A percentile compares a stretch with the other conserved stretches of the same genome.
Evolutionary conservation across 1,284 basidiomycete genomes (phyloP).

Genomic region (Cutaneotrichosporon arboriforme): DNA sequence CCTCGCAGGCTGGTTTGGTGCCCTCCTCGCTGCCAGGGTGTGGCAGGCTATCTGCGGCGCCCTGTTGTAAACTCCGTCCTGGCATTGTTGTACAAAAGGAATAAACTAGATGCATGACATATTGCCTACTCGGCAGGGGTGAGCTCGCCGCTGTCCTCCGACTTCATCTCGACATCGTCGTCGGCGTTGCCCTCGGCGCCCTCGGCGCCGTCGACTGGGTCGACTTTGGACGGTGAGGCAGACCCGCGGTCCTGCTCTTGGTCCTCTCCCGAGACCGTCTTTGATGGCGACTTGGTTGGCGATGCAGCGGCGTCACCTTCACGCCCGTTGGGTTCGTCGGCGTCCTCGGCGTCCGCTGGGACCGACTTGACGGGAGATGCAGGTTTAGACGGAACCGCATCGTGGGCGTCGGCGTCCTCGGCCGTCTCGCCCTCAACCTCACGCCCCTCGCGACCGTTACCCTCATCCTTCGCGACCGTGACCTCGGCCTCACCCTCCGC

Average conservation of each 20-base stretch:
- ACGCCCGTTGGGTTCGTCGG: too few species aligned
- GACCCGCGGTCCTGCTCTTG: background rate
- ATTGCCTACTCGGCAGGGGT: background rate
- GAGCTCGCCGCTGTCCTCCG: background rate
- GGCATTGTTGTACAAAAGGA: background rate
- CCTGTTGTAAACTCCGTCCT: background rate
- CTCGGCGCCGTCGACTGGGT: too few species aligned
- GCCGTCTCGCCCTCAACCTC: constrained; percentile 3
- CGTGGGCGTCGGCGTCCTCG: too few species aligned
- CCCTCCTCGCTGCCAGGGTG: constrained; percentile 30
- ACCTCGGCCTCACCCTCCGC: background rate
- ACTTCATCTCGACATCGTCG: constrained; percentile 2
- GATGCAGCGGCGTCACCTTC: too few species aligned
- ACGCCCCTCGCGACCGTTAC: constrained; percentile 1
- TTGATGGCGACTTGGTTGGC: too few species aligned
- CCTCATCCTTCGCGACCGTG: background rate
- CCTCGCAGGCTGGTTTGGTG: constrained; percentile 67
- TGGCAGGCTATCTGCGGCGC: background rate
- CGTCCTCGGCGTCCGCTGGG: too few species aligned
- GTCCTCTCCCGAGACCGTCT: too few species aligned
- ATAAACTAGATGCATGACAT: background rate
- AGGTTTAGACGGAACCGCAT: too few species aligned
- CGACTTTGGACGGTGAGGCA: background rate
- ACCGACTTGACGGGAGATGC: too few species aligned
- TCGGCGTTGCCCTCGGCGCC: background rate